phyloP scores from a whole-genome alignment of 306 rosid genomes.

The Erythrophleum fordii region DNA sequence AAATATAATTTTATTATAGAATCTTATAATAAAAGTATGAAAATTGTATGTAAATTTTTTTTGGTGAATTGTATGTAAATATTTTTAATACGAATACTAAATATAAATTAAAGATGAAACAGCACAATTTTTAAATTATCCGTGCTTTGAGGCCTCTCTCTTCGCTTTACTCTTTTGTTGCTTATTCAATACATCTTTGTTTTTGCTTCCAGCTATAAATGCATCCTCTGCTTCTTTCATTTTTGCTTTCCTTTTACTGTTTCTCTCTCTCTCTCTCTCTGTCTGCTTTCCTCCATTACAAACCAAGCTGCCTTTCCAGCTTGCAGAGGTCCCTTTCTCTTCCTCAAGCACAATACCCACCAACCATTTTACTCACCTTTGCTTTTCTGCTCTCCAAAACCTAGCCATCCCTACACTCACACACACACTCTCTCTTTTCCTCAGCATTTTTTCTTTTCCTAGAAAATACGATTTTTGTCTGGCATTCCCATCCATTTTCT shows the following conservation, averaged over 20 bases:
- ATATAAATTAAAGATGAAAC: background rate
- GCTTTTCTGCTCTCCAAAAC: conserved; percentile 45
- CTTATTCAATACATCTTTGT: conserved; percentile 42
- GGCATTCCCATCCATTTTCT: conserved; percentile 47
- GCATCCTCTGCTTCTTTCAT: conserved; percentile 37
- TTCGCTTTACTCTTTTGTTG: conserved; percentile 39
- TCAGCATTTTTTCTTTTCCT: conserved; percentile 38
- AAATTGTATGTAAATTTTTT: too few relatives aligned
- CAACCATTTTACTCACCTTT: conserved; percentile 66
- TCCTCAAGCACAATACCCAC: conserved; percentile 55
- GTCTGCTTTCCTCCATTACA: conserved; percentile 75
- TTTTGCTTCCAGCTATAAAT: conserved; percentile 43
- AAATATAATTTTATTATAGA: too few relatives aligned
- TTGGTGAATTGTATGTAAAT: too few relatives aligned
- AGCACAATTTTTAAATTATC: background rate
- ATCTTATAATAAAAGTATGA: too few relatives aligned
- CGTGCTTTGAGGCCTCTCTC: conserved; percentile 6
- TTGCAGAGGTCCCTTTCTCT: conserved; percentile 56
- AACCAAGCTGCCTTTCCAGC: conserved; percentile 80
- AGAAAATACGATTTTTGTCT: conserved; percentile 68
- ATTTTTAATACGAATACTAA: too few relatives aligned
- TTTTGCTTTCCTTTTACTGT: conserved; percentile 65
- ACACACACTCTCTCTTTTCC: conserved; percentile 27
- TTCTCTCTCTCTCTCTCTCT: conserved; percentile 44
- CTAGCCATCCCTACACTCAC: conserved; percentile 25